phyloP scores from a whole-genome alignment of 2,329 filamentous ascomycete species.

The Fusarium aywerte region DNA sequence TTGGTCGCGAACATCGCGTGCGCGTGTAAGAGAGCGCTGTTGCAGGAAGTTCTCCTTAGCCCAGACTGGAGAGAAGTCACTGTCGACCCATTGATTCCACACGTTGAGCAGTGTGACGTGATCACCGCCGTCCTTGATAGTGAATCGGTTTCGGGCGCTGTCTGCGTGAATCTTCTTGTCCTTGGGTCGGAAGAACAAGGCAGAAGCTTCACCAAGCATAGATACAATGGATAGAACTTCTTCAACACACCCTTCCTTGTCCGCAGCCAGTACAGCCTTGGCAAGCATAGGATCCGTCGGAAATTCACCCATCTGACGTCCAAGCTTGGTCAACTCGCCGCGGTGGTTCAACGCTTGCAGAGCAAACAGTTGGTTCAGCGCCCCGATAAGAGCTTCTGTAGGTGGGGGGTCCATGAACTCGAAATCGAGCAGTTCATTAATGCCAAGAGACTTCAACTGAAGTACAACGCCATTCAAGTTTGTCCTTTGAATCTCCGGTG shows the following conservation, averaged over 20 bases:
- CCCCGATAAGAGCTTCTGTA: conserved; percentile 87
- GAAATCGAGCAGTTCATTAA: conserved; percentile 92
- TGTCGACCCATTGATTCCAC: conserved; percentile 95
- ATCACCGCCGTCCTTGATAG: conserved; percentile 89
- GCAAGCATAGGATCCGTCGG: conserved; percentile 92
- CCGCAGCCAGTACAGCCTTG: conserved; percentile 87
- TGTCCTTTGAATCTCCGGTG: conserved; percentile 91
- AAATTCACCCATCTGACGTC: conserved; percentile 94
- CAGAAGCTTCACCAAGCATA: conserved; percentile 89
- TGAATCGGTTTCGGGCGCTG: conserved; percentile 88
- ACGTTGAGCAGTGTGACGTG: conserved; percentile 90
- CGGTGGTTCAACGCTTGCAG: conserved; percentile 88
- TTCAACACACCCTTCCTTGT: conserved; percentile 91
- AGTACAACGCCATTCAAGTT: conserved; percentile 88
- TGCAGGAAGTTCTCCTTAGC: conserved; percentile 93
- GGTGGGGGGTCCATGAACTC: conserved; percentile 96
- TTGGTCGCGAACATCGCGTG: conserved; percentile 92
- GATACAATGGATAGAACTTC: conserved; percentile 94
- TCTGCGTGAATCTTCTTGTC: conserved; percentile 98
- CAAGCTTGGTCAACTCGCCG: conserved; percentile 89
- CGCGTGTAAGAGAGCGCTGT: conserved; percentile 86
- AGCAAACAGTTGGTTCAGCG: conserved; percentile 90
- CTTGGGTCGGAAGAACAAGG: conserved; percentile 93
- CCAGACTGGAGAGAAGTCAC: conserved; percentile 89
- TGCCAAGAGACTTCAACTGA: conserved; percentile 87